Conservation (phyloP, 306 rosid genomes). For the Vigna nakashimae region DNA sequence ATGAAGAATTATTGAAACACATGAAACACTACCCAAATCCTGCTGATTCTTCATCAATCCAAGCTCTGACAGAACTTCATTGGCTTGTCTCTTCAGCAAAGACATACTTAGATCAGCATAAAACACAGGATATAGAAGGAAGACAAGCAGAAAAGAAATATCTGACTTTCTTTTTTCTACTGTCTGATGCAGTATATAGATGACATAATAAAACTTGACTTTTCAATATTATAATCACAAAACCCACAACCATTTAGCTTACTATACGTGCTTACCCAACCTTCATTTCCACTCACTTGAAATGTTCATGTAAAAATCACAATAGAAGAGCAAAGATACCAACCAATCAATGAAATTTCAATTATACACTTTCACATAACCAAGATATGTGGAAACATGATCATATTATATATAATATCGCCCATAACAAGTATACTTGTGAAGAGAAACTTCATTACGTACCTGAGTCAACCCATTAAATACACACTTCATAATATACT, state of each 20-base stretch:
- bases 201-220: no score
- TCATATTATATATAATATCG: conserved; percentile 14
- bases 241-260: conserved; percentile 33
- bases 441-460: conserved; percentile 41
- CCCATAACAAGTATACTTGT: conserved; percentile 33
- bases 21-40: conserved; percentile 58
- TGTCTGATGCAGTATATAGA: no score
- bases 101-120: conserved; percentile 39
- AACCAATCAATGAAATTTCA: conserved; percentile 27
- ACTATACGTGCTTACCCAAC: conserved; percentile 18
- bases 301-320: conserved; percentile 19
- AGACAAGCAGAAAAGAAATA: conserved; percentile 20
- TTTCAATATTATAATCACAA: not conserved
- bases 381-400: conserved; percentile 35
- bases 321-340: conserved; percentile 27
- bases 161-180: conserved; percentile 27
- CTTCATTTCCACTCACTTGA: conserved; percentile 16
- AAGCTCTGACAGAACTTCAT: conserved; percentile 67
- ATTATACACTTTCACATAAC: conserved; percentile 2
- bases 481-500: conserved; percentile 76
- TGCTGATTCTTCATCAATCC: conserved; percentile 72
- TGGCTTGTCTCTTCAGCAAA: conserved; percentile 61
- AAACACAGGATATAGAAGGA: conserved; percentile 1
- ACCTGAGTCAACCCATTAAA: conserved; percentile 80
- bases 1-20: conserved; percentile 81